Percentiles rank a stretch among this genome's conserved stretches.
These are phyloP conservation scores for Annulohypoxylon nitens DNA, from an alignment of 495 filamentous ascomycete species.

Conservation along the genomic window DNA sequence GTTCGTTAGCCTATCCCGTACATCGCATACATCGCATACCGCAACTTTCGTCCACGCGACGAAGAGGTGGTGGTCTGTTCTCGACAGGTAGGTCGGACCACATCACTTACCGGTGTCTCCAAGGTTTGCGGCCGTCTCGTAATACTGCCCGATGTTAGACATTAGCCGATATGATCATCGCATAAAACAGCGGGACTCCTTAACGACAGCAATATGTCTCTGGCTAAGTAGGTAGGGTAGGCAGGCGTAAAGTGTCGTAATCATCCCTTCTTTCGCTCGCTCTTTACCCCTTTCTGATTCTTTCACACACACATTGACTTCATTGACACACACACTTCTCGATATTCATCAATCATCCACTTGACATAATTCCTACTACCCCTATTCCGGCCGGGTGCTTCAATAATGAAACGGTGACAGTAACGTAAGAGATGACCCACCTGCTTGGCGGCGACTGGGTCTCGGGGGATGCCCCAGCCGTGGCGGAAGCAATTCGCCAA, in stretches of 20 bases:
- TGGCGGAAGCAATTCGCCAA: slow-evolving; percentile 95
- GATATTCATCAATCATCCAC: slow-evolving; percentile 19
- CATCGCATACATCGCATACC: slow-evolving; percentile 3
- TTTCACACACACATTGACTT: not conserved
- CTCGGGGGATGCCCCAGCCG: slow-evolving; percentile 93
- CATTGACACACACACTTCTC: slow-evolving; percentile 1
- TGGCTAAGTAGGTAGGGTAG: slow-evolving; percentile 1
- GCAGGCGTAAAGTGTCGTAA: slow-evolving; percentile 28
- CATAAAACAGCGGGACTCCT: slow-evolving; percentile 28
- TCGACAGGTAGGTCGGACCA: slow-evolving; percentile 39
- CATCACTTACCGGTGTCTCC: slow-evolving; percentile 78
- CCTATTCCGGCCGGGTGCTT: slow-evolving; percentile 16
- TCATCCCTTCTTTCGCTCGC: slow-evolving; percentile 2
- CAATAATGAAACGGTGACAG: slow-evolving; percentile 43
- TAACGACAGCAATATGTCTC: slow-evolving; percentile 18
- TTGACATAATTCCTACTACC: slow-evolving; percentile 12
- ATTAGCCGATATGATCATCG: slow-evolving; percentile 47
- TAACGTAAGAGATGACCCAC: slow-evolving; percentile 48
- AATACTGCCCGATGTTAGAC: slow-evolving; percentile 74
- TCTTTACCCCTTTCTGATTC: not conserved
- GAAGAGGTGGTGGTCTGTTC: slow-evolving; percentile 34
- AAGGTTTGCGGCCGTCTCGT: slow-evolving; percentile 95
- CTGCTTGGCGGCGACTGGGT: slow-evolving; percentile 84
- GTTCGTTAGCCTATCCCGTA: slow-evolving; percentile 37
- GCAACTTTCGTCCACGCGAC: slow-evolving; percentile 30